Base-by-base conservation (phyloP, 306 rosid species). In the Dalbergia oliveri region DNA sequence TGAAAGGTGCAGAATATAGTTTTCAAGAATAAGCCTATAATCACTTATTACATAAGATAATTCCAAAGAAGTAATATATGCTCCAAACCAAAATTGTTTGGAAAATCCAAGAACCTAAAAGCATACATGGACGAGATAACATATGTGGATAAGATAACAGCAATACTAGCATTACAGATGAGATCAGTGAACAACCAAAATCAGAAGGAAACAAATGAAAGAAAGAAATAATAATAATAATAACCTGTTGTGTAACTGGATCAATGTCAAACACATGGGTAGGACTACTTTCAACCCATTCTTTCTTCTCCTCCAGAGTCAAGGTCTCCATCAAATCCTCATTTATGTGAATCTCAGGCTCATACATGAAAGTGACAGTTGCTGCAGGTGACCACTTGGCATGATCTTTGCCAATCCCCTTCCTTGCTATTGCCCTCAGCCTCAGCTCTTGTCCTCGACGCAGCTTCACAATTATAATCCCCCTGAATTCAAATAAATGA, bases 371-470 rank as follows among this genome's bases (percentile, higher is more conserved):
- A 51, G 97, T 90, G 4, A 91, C 98, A 69, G 99, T 95, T 9
- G 98, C 99, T 0, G 99, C 98, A 9, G 99, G 99, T 0, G 98
- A 93, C 99, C 99, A 95, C 85, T 95, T 93, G 7, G 99, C 98
- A 81, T 95, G 99, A 88, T 95, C 99, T 78, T 95, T 95, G 26
- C 98, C 99, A 79, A 95, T 95, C 45, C 99, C 99, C 75, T 95
- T 95, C 75, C 98, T 89, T 65, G 98, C 97, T 78, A 95, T 91
- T 68, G 99, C 99, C 70, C 99, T 88, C 85, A 95, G 85, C 94
- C 91, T 90, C 86, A 95, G 87, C 72, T 95, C 99, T 83, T 95
- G 98, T 58, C 99, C 99, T 39, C 92, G 74, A 13, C 98, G 84
- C 80, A 95, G 54, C 87, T 95, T 93, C 82, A 95, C 99, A 83